Evolutionary conservation across 345 rosid genomes (phyloP), one percentile per base, ranked within the genome.

Genomic region (Dipteronia dyeriana): DNA sequence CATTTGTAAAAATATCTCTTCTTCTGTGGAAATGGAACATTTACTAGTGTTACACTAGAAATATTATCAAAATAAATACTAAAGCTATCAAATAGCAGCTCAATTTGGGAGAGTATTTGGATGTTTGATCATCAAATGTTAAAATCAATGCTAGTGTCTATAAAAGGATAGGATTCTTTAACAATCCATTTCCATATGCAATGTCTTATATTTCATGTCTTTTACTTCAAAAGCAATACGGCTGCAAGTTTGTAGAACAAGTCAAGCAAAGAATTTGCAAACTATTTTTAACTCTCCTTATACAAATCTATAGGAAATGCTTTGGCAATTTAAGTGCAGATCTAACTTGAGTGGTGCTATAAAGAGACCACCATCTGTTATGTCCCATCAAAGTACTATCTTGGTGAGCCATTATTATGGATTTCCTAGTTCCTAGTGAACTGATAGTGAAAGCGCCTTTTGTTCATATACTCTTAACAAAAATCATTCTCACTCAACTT

Each of bases 161-260:
- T 1, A 26, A 47, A 70, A 71, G 45, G 19, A 2, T 9, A 19
- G n/a, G 62, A 54, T 31, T 71, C 23, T 31, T 71, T 23, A 10
- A 61, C 34, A 67, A 9, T 61, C 38, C 54, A 23, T 23, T 41
- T 25, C 67, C 54, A 41, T 73, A 12, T 14, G 56, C 53, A 60
- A 22, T 22, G 76, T 43, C 54, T 57, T 72, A 0, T 57, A 20
- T 13, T 26, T 56, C 62, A 1, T 17, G 25, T 53, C 25, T 56
- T 57, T 71, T 39, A 59, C 26, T 20, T 12, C 69, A 26, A 74
- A 74, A 47, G 69, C 69, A 73, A 61, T n/a, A 60, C 16, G 41
- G 76, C 56, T 73, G 76, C 22, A 22, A 43, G 56, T 23, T 73
- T 59, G 26, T 20, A 22, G 26, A 59, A 20, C 63, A 59, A 59